Percentiles rank a stretch among this genome's conserved stretches.
phyloP scores from a whole-genome alignment of 305 asterid genomes.

The Solanum chacoense region DNA sequence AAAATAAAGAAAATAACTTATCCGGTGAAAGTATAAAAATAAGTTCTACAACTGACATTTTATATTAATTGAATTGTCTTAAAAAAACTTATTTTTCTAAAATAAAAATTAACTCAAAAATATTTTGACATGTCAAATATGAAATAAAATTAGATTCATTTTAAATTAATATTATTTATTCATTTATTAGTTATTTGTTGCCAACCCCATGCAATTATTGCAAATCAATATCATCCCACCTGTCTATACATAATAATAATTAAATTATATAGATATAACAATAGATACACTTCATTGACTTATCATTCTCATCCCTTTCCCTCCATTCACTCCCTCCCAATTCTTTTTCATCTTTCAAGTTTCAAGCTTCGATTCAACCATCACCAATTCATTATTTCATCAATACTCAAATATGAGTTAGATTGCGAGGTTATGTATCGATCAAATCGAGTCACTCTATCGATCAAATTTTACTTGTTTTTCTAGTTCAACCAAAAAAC shows the following conservation, averaged over 20 bases:
- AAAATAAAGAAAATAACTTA: too few species aligned
- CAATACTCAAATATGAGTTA: background rate
- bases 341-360: background rate
- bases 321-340: background rate
- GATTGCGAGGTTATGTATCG: background rate
- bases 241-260: background rate
- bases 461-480: fast-evolving
- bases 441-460: background rate
- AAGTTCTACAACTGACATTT: background rate
- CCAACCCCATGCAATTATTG: background rate
- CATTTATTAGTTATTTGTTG: background rate
- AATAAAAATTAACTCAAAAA: background rate
- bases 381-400: background rate
- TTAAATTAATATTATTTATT: background rate
- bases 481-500: background rate
- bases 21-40: background rate
- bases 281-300: background rate
- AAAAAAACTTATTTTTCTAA: background rate
- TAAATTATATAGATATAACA: background rate
- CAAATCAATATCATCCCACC: background rate
- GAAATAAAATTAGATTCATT: background rate
- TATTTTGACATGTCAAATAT: background rate
- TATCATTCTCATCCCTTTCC: background rate
- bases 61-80: background rate
- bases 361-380: background rate